phyloP scores from a whole-genome alignment of 306 rosid species.

The Gleditsia sinensis region DNA sequence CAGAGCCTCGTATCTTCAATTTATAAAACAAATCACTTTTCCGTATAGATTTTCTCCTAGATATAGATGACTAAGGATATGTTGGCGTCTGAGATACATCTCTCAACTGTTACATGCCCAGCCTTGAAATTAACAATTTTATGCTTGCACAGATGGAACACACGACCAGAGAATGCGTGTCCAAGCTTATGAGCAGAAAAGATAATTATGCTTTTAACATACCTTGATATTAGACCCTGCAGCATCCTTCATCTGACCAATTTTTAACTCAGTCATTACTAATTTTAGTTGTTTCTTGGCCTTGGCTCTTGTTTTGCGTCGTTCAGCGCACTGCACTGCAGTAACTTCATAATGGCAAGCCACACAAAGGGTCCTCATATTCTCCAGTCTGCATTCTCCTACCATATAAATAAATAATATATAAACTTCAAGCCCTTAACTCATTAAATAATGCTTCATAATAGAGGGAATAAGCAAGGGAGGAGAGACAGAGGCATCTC shows the following conservation, averaged over 20 bases:
- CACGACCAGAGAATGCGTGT: not conserved
- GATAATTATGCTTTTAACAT: conserved; percentile 15
- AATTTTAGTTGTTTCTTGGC: conserved; percentile 80
- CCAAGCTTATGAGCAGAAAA: conserved; percentile 14
- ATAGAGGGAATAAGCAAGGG: not conserved
- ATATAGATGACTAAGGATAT: not conserved
- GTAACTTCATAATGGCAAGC: conserved; percentile 91
- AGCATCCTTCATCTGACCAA: conserved; percentile 30
- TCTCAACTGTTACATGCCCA: not conserved
- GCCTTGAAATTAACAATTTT: not conserved
- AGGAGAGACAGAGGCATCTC: not conserved
- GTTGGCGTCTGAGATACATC: conserved; percentile 5
- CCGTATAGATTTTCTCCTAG: conserved; percentile 7
- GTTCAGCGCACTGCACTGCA: conserved; percentile 74
- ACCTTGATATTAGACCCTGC: conserved; percentile 45
- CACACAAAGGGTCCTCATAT: conserved; percentile 92
- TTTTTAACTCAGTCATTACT: conserved; percentile 51
- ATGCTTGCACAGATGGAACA: not conserved
- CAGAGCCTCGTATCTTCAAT: conserved; percentile 1
- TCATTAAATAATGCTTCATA: not conserved
- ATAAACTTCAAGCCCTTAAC: conserved; percentile 8
- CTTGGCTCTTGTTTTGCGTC: conserved; percentile 62
- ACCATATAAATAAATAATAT: conserved; percentile 18
- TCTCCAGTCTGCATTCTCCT: conserved; percentile 94
- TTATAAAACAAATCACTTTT: conserved; percentile 9